Conservation (phyloP, 2,329 filamentous ascomycete genomes). For the Colletotrichum limetticola region DNA sequence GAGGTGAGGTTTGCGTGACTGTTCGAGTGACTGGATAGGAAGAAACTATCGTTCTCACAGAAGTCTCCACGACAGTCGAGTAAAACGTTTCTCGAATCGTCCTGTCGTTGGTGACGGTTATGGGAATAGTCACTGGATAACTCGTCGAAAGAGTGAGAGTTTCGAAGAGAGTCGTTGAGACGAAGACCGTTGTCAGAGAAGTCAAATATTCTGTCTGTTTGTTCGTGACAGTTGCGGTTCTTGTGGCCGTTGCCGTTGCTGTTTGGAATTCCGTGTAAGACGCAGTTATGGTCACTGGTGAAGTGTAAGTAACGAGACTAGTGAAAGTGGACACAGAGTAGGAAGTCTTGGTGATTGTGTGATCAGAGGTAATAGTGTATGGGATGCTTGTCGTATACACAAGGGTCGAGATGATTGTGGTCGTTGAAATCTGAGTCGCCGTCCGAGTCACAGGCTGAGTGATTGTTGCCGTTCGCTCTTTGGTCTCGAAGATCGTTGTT, state of each 20-base stretch:
- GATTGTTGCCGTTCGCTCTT: constrained; percentile 1
- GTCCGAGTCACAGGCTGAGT: constrained; percentile 34
- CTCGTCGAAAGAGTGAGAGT: constrained; percentile 36
- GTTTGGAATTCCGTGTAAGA: constrained; percentile 32
- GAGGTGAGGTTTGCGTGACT: no score
- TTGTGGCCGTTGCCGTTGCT: constrained; percentile 19
- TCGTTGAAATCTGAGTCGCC: constrained; percentile 20
- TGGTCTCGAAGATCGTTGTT: neutral
- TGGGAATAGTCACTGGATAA: constrained; percentile 35
- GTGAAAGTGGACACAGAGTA: constrained; percentile 20
- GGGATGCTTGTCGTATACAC: constrained; percentile 32
- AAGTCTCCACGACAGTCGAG: constrained; percentile 15
- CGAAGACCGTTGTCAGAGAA: constrained; percentile 23
- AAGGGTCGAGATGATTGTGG: constrained; percentile 29
- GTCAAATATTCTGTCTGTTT: constrained; percentile 15
- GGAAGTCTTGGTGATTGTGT: constrained; percentile 27
- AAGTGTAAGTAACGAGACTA: constrained; percentile 9
- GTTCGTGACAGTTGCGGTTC: constrained; percentile 16
- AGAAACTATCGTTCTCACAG: constrained; percentile 12
- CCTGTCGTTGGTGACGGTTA: constrained; percentile 33
- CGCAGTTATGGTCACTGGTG: constrained; percentile 27
- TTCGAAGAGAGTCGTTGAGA: constrained; percentile 24
- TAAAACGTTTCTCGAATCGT: constrained; percentile 24
- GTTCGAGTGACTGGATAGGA: no score
- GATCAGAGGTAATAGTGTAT: constrained; percentile 28